Percentiles rank a stretch among this genome's conserved stretches.
These are phyloP conservation scores for Boletus edulis DNA, from an alignment of 768 basidiomycete genomes.

Conservation along the genomic window DNA sequence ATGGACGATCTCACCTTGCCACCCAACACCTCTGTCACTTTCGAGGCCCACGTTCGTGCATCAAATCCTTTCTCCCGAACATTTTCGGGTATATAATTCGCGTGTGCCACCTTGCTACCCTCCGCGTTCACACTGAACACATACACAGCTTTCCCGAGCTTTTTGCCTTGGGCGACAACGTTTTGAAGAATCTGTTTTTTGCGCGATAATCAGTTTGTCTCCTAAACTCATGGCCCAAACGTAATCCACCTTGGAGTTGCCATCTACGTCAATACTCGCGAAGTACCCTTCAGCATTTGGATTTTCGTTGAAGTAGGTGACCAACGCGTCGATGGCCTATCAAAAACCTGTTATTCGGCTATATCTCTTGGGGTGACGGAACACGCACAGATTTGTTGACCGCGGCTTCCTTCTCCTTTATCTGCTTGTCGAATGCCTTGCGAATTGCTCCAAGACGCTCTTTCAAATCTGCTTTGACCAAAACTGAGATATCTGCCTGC, in stretches of 20 bases:
- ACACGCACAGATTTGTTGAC: conserved; percentile 70
- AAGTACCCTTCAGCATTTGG: conserved; percentile 68
- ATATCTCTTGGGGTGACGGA: neutral
- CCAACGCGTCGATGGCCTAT: conserved; percentile 69
- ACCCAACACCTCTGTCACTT: conserved; percentile 75
- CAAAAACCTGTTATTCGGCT: neutral
- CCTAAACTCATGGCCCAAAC: neutral
- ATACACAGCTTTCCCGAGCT: conserved; percentile 81
- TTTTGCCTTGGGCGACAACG: conserved; percentile 74
- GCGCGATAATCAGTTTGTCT: neutral
- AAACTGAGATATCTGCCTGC: conserved; percentile 84
- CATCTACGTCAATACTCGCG: conserved; percentile 69
- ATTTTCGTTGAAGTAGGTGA: conserved; percentile 75
- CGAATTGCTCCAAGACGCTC: conserved; percentile 69
- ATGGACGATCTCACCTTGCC: conserved; percentile 70
- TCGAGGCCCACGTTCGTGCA: conserved; percentile 84
- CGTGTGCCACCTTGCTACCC: conserved; percentile 78
- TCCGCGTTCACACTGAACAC: conserved; percentile 78
- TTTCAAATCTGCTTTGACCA: conserved; percentile 76
- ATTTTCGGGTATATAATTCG: conserved; percentile 73
- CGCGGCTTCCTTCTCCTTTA: conserved; percentile 76
- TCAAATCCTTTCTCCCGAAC: conserved; percentile 66
- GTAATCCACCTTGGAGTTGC: conserved; percentile 74
- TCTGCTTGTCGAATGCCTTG: conserved; percentile 81
- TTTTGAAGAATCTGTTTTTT: conserved; percentile 63